phyloP scores from a whole-genome alignment of 805 yeast species.

The Yamadazyma paraphyllophila region DNA sequence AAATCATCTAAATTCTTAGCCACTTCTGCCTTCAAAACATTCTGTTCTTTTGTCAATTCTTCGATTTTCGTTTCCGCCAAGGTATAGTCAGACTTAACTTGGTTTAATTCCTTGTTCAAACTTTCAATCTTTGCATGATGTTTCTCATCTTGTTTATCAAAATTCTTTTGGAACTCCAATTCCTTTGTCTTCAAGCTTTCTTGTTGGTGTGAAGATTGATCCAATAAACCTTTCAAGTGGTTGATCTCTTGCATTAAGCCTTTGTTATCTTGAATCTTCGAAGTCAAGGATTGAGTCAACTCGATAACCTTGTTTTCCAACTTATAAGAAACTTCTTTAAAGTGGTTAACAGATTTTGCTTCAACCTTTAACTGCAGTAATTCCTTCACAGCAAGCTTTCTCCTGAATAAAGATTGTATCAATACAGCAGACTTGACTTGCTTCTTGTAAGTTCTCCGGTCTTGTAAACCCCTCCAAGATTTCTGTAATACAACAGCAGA shows the following conservation, averaged over 20 bases:
- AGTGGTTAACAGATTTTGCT: constrained; percentile 86
- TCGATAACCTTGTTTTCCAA: constrained; percentile 97
- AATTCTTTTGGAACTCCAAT: constrained; percentile 46
- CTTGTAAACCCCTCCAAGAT: constrained; percentile 63
- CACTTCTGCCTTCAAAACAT: constrained; percentile 62
- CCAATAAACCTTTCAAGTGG: constrained; percentile 42
- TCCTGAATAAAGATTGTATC: constrained; percentile 76
- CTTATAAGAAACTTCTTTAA: constrained; percentile 87
- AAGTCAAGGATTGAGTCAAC: constrained; percentile 78
- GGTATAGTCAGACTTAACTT: constrained; percentile 55
- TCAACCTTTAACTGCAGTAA: constrained; percentile 70
- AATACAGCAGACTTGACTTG: constrained; percentile 57
- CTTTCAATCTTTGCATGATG: constrained; percentile 49
- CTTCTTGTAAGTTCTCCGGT: constrained; percentile 51
- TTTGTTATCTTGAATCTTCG: constrained; percentile 80
- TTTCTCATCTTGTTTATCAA: constrained; percentile 43
- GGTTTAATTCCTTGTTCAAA: constrained; percentile 54
- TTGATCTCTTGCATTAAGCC: constrained; percentile 62
- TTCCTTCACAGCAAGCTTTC: constrained; percentile 67
- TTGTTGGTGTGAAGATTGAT: constrained; percentile 52
- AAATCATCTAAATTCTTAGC: constrained; percentile 60
- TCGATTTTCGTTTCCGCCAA: constrained; percentile 59
- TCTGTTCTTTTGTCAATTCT: constrained; percentile 59
- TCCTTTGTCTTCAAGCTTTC: constrained; percentile 56
- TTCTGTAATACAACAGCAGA: constrained; percentile 77